Evolutionary conservation across 352 stramenopile genomes (phyloP), one percentile per base, ranked within the genome.

Genomic region (Globisporangium paddicum): DNA sequence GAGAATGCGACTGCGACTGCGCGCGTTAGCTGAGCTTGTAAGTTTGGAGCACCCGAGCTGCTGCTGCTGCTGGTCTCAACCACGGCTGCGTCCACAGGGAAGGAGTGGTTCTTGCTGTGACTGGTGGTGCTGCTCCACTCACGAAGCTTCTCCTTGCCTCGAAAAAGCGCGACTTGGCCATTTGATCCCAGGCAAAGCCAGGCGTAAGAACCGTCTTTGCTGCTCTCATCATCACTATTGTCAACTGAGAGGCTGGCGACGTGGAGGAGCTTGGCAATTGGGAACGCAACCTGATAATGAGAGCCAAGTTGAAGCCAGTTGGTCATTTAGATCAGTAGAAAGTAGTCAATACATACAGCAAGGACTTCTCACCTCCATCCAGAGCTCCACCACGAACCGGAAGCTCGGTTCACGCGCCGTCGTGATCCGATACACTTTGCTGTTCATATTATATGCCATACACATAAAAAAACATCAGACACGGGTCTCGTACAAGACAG

Each of bases 361-460:
- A 5, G 5, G 2, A 28, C 10, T 5, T 18, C 21, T n/a, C 47
- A 72, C 66, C 45, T 68, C 35, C 5, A 60, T 56, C 65, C 69
- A 86, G 5, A 58, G 50, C 55, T 82, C 64, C 41, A 77, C 45
- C 6, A 40, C 23, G n/a, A 86, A 79, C 1, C 38, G 62, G 37
- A 79, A 52, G 8, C 54, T 60, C 13, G 50, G 40, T n/a, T 73
- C 60, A 1, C 56, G 64, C 40, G 52, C 58, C 47, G 67, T 80
- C 37, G 62, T 59, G 41, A 86, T 56, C 11, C 56, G 69, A 53
- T 81, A 86, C 28, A 82, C 69, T 14, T 79, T 61, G 44, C 75
- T 85, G 62, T 18, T 37, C 53, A 55, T 40, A 9, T 11, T 60
- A 37, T n/a, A 11, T 26, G 34, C 21, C 52, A 25, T n/a, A n/a